Evolutionary conservation across 1,139 yeast species (phyloP).

Genomic region (Barnettozyma hawaiiensis): DNA sequence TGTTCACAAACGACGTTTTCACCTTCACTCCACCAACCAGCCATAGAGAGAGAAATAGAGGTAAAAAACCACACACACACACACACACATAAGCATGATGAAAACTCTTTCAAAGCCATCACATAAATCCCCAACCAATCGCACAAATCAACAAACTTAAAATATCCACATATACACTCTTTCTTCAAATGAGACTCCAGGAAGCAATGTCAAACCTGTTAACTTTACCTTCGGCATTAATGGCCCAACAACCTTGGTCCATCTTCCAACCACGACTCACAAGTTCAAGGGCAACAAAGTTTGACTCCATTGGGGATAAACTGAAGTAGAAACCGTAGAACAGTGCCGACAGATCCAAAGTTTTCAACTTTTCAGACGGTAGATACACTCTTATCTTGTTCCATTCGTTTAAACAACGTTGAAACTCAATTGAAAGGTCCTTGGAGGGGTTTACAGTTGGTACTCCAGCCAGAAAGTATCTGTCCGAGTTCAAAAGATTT

Average conservation of each 20-base stretch:
- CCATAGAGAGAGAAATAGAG: too few relatives aligned
- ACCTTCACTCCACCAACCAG: too few relatives aligned
- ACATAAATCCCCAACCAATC: background rate
- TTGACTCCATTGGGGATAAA: slow-evolving; percentile 43
- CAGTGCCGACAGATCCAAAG: slow-evolving; percentile 39
- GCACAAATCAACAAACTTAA: background rate
- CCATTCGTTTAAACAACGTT: slow-evolving; percentile 13
- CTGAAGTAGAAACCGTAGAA: slow-evolving; percentile 61
- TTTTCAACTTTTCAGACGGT: background rate
- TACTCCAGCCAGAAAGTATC: slow-evolving; percentile 29
- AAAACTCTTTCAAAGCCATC: too few relatives aligned
- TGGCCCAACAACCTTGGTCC: background rate
- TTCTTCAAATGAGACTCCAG: background rate
- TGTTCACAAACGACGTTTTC: too few relatives aligned
- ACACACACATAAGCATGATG: too few relatives aligned
- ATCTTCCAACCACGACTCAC: slow-evolving; percentile 32
- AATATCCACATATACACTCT: background rate
- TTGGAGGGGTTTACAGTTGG: slow-evolving; percentile 6
- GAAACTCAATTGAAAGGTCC: slow-evolving; percentile 10
- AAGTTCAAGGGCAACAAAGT: slow-evolving; percentile 29
- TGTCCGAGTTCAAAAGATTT: slow-evolving; percentile 43
- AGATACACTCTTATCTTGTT: slow-evolving; percentile 7
- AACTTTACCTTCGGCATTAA: background rate
- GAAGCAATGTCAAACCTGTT: slow-evolving; percentile 1
- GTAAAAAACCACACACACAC: too few relatives aligned